These are phyloP conservation scores for Diaporthe citri DNA, from an alignment of 2,329 filamentous ascomycete species.

Conservation along the genomic window DNA sequence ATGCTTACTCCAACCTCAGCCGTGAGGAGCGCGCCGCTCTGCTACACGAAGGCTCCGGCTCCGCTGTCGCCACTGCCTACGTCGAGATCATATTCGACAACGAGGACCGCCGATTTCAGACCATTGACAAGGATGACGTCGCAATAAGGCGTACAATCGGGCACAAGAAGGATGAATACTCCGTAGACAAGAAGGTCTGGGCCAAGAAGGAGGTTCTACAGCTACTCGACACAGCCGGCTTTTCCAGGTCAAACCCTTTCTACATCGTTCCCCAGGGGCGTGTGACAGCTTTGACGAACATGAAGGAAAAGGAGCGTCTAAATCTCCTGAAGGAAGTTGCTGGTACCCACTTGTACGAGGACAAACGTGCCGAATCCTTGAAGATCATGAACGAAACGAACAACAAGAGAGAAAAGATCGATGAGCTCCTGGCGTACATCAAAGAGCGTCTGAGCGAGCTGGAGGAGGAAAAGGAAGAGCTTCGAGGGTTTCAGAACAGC, in stretches of 20 bases:
- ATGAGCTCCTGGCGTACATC: conserved; percentile 91
- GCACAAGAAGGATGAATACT: conserved; percentile 98
- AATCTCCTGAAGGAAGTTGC: conserved; percentile 97
- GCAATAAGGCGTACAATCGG: conserved; percentile 94
- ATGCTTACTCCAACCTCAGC: conserved; percentile 96
- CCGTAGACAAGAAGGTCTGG: conserved; percentile 94
- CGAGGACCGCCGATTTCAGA: conserved; percentile 87
- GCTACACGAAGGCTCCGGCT: conserved; percentile 97
- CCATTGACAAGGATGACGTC: conserved; percentile 85
- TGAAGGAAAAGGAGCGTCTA: conserved; percentile 94
- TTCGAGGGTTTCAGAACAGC: conserved; percentile 93
- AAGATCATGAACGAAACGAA: conserved; percentile 98
- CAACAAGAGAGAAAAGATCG: conserved; percentile 94
- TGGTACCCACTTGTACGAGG: conserved; percentile 96
- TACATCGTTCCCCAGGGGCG: conserved; percentile 99
- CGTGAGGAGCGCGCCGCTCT: conserved; percentile 95
- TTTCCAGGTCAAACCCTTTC: conserved; percentile 97
- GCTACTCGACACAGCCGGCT: conserved; percentile 93
- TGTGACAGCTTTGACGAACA: conserved; percentile 95
- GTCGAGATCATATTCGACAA: conserved; percentile 99
- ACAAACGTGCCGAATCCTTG: conserved; percentile 87
- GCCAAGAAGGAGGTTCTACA: conserved; percentile 96
- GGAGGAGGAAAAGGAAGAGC: conserved; percentile 96
- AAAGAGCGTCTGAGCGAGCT: conserved; percentile 89
- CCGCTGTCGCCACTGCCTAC: conserved; percentile 99